Conservation (phyloP, 306 rosid species). For the Quercus engelmannii region DNA sequence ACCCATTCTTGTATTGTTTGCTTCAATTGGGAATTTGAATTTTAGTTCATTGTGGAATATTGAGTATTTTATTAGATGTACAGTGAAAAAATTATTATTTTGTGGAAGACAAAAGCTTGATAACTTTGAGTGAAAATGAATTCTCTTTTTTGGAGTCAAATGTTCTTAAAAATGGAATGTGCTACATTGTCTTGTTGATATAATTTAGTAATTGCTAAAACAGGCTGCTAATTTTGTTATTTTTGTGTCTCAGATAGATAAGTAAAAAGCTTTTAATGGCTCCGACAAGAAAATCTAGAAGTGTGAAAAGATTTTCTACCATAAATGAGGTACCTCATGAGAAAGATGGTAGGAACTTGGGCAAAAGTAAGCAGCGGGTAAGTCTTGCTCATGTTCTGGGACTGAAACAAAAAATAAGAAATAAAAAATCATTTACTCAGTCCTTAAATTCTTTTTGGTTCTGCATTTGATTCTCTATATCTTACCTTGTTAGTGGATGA, state of each 20-base stretch:
- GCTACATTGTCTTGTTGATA: not conserved
- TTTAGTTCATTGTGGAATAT: not conserved
- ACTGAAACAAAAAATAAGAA: not conserved
- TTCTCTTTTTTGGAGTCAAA: not conserved
- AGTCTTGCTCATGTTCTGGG: slow-evolving; percentile 1
- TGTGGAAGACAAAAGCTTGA: not conserved
- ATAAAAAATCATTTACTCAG: too few species aligned
- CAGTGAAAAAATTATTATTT: not conserved
- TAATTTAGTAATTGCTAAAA: not conserved
- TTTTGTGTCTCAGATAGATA: slow-evolving; percentile 31
- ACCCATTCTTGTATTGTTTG: not conserved
- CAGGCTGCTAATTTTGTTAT: not conserved
- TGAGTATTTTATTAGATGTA: not conserved
- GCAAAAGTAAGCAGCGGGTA: slow-evolving; percentile 56
- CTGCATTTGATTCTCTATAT: not conserved
- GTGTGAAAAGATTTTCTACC: slow-evolving; percentile 42
- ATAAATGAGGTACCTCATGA: slow-evolving; percentile 50
- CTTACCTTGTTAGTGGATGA: slow-evolving; percentile 3
- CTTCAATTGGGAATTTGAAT: not conserved
- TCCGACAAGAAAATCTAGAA: slow-evolving; percentile 53
- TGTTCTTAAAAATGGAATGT: not conserved
- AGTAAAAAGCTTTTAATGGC: slow-evolving; percentile 42
- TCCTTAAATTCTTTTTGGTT: not conserved
- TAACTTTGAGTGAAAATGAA: not conserved
- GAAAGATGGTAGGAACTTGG: slow-evolving; percentile 44